Percentiles rank a stretch among this genome's conserved stretches.
phyloP scores from a whole-genome alignment of 306 rosid species.

The Begonia peltatifolia region DNA sequence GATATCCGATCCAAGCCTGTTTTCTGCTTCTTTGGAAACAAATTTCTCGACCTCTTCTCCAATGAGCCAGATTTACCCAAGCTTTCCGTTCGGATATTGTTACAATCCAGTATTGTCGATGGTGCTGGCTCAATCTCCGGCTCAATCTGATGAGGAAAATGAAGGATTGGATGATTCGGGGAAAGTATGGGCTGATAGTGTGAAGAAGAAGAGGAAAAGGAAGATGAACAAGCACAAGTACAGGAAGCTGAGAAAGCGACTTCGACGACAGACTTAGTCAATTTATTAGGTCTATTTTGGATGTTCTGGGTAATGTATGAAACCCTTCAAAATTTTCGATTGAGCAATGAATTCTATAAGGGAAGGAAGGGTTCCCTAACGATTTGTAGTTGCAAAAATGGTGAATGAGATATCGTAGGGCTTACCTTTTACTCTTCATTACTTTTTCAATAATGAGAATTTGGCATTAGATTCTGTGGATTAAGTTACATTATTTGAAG shows the following conservation, averaged over 20 bases:
- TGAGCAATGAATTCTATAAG: too few relatives aligned
- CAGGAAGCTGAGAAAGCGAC: background rate
- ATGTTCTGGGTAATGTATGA: background rate
- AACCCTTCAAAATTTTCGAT: background rate
- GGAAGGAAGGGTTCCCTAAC: too few relatives aligned
- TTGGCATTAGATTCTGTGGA: too few relatives aligned
- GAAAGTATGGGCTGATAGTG: background rate
- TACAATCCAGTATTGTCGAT: conserved; percentile 11
- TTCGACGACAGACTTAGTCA: background rate
- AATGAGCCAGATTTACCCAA: conserved; percentile 28
- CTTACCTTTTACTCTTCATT: too few relatives aligned
- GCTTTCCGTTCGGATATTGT: conserved; percentile 34
- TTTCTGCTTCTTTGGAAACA: background rate
- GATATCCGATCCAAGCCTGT: conserved; percentile 1
- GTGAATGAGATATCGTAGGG: too few relatives aligned
- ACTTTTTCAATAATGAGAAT: too few relatives aligned
- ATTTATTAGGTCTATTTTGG: background rate
- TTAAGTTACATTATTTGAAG: too few relatives aligned
- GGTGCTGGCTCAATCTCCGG: background rate
- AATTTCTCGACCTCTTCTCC: conserved; percentile 2
- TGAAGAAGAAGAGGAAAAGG: background rate
- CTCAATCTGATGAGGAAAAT: background rate
- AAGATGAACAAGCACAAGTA: conserved; percentile 4
- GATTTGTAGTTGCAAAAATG: too few relatives aligned
- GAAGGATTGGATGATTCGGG: background rate